These are phyloP conservation scores for Tubosaeta brunneosetosa DNA, from an alignment of 768 basidiomycete species.

Conservation along the genomic window DNA sequence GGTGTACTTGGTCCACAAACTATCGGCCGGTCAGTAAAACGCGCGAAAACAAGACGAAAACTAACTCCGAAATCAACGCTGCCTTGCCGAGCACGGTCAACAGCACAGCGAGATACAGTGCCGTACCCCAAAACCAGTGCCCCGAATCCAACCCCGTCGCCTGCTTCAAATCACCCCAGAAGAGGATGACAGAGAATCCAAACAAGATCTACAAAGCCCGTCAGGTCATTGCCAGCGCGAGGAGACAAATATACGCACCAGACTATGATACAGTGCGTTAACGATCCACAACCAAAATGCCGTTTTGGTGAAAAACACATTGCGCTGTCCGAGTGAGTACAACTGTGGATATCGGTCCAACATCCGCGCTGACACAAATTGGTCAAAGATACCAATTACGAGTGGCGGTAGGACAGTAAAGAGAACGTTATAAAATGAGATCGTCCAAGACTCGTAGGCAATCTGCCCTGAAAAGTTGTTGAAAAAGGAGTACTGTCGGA, in stretches of 20 bases:
- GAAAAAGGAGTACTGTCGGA: conserved; percentile 88
- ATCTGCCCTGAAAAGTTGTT: conserved; percentile 99
- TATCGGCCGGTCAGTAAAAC: conserved; percentile 28
- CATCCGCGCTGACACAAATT: conserved; percentile 95
- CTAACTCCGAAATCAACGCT: conserved; percentile 94
- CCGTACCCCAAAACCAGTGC: conserved; percentile 99
- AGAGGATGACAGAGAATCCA: conserved; percentile 82
- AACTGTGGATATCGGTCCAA: conserved; percentile 96
- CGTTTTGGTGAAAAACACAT: conserved; percentile 87
- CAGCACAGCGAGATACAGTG: conserved; percentile 88
- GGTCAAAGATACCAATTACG: conserved; percentile 97
- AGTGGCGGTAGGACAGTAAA: conserved; percentile 96
- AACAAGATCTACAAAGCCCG: conserved; percentile 61
- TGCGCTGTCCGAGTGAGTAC: conserved; percentile 90
- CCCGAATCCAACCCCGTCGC: conserved; percentile 78
- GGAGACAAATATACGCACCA: conserved; percentile 45
- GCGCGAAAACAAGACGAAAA: neutral
- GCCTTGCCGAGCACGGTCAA: conserved; percentile 97
- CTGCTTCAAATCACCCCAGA: conserved; percentile 89
- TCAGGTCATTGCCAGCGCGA: neutral
- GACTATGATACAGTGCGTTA: conserved; percentile 86
- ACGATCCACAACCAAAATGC: conserved; percentile 90
- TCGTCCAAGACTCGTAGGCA: conserved; percentile 97
- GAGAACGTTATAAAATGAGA: conserved; percentile 93
- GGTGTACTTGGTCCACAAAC: conserved; percentile 99